Percentiles rank a stretch among this genome's conserved stretches.
Conservation (phyloP, 2,329 filamentous ascomycete species). For the Neurospora sp. region DNA sequence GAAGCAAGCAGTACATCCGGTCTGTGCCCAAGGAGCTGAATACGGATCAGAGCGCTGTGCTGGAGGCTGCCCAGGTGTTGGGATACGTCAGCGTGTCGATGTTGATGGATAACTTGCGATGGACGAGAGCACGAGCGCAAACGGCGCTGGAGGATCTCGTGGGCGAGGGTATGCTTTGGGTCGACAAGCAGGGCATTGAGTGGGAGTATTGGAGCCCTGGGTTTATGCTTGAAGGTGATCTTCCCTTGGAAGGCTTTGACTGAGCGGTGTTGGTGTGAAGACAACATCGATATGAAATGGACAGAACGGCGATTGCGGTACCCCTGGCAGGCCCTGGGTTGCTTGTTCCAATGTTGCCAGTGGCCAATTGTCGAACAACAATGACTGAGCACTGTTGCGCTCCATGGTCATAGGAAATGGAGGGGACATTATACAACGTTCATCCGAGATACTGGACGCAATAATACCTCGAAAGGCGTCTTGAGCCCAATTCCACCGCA, state of each 20-base stretch:
- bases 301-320: background rate
- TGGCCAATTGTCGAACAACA: background rate
- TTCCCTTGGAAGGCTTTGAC: background rate
- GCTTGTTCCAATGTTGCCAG: background rate
- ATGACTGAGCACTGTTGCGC: background rate
- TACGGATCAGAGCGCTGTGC: constrained; percentile 81
- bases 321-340: background rate
- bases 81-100: constrained; percentile 87
- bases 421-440: background rate
- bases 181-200: constrained; percentile 76
- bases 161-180: constrained; percentile 84
- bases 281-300: background rate
- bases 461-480: background rate
- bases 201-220: constrained; percentile 91
- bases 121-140: constrained; percentile 75
- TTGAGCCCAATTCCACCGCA: background rate
- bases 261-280: background rate
- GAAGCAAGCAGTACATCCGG: constrained; percentile 76
- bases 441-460: background rate
- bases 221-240: constrained; percentile 46
- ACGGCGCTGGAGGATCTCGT: constrained; percentile 88
- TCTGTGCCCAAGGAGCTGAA: constrained; percentile 93
- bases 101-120: constrained; percentile 75
- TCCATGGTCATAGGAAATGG: background rate
- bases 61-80: constrained; percentile 83